Evolutionary conservation across 1,284 basidiomycete species (phyloP).

Genomic region (Moesziomyces antarcticus): DNA sequence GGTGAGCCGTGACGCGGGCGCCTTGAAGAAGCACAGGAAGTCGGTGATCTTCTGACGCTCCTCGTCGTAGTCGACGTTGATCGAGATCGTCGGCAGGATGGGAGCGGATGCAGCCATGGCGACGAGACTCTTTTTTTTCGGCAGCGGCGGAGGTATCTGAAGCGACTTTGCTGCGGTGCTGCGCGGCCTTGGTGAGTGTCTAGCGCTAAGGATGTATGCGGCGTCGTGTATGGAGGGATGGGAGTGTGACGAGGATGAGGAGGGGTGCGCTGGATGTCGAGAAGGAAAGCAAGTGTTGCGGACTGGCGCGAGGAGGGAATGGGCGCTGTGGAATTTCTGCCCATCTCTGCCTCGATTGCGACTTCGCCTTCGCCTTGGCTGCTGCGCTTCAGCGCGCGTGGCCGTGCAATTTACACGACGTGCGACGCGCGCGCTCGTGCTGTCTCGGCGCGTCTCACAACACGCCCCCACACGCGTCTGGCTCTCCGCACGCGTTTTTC

Average conservation of each 20-base stretch:
- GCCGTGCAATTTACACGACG: background rate
- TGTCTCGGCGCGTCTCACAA: background rate
- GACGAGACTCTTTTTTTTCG: background rate
- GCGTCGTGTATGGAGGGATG: background rate
- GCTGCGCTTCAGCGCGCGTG: background rate
- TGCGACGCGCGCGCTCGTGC: no score
- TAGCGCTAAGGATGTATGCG: background rate
- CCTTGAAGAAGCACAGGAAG: conserved; percentile 63
- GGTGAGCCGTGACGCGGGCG: conserved; percentile 37
- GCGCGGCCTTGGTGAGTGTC: background rate
- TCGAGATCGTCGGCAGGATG: conserved; percentile 71
- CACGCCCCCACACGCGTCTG: background rate
- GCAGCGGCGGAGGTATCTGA: conserved; percentile 7
- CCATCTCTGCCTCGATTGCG: no score
- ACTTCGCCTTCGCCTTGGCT: no score
- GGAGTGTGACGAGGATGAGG: background rate
- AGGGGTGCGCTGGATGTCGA: background rate
- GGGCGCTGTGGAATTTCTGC: no score
- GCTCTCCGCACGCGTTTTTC: background rate
- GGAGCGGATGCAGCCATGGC: conserved; percentile 43
- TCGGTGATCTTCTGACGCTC: conserved; percentile 67
- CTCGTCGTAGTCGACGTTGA: conserved; percentile 72
- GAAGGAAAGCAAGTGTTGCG: no score
- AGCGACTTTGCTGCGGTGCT: no score
- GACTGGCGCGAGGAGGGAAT: no score